Evolutionary conservation across 192 early-diverging fungal species (phyloP).

Genomic region (Coemansia sp.): DNA sequence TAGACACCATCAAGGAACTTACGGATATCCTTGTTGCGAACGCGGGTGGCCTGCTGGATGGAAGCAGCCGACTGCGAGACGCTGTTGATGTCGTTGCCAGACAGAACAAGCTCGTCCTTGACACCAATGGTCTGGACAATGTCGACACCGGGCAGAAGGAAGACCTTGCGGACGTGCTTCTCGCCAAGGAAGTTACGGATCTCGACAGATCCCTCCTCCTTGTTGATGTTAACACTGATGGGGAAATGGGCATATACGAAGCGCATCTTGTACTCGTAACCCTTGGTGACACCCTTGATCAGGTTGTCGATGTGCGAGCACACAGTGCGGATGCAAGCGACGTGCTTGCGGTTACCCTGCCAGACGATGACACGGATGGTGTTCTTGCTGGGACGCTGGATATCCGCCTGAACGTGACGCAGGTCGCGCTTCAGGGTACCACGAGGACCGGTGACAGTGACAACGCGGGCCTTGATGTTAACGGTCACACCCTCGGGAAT

Average conservation of each 20-base stretch:
- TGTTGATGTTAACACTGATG: slow-evolving; percentile 90
- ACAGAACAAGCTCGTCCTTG: slow-evolving; percentile 95
- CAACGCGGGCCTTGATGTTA: slow-evolving; percentile 82
- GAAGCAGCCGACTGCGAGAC: slow-evolving; percentile 95
- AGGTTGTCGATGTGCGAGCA: slow-evolving; percentile 95
- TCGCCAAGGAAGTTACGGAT: slow-evolving; percentile 99
- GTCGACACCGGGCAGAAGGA: slow-evolving; percentile 82
- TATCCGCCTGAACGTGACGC: slow-evolving; percentile 92
- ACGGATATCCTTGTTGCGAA: slow-evolving; percentile 99
- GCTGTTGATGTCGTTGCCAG: slow-evolving; percentile 90
- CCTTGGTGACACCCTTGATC: slow-evolving; percentile 97
- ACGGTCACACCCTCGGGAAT: slow-evolving; percentile 89
- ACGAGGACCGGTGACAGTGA: slow-evolving; percentile 89
- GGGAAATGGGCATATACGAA: slow-evolving; percentile 99
- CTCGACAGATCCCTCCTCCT: slow-evolving; percentile 77
- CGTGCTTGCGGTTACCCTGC: slow-evolving; percentile 96
- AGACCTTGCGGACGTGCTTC: slow-evolving; percentile 84
- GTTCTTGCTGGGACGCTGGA: slow-evolving; percentile 65
- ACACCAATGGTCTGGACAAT: slow-evolving; percentile 73
- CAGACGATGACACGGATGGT: slow-evolving; percentile 87
- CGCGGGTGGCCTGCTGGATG: slow-evolving; percentile 91
- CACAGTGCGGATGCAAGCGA: slow-evolving; percentile 97
- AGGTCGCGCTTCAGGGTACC: slow-evolving; percentile 86
- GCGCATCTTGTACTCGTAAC: slow-evolving; percentile 99
- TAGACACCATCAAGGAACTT: slow-evolving; percentile 99